Conservation (phyloP, 1,139 yeast species). For the Yamadazyma membranifaciens region DNA sequence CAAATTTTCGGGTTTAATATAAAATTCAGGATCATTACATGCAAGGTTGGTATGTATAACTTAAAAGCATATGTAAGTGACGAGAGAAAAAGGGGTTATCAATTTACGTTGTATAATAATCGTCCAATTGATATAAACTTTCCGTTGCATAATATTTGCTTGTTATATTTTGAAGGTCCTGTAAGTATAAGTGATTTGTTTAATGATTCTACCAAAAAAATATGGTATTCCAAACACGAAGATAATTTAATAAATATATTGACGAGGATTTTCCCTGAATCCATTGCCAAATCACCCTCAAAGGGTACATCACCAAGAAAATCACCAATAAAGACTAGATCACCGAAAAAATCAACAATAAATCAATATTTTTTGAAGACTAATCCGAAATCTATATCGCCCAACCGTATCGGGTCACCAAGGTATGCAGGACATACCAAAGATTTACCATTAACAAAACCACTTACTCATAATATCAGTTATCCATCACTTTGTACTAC, state of each 20-base stretch:
- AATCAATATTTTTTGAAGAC: not conserved
- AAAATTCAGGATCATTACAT: constrained; percentile 19
- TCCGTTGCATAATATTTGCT: constrained; percentile 11
- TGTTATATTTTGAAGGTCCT: constrained; percentile 34
- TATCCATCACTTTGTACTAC: not conserved
- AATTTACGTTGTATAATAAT: constrained; percentile 48
- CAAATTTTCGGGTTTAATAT: constrained; percentile 7
- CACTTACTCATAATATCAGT: not conserved
- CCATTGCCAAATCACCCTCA: constrained; percentile 7
- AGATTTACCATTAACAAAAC: no score
- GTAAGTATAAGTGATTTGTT: constrained; percentile 31
- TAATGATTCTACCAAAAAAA: constrained; percentile 42
- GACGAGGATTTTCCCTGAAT: constrained; percentile 24
- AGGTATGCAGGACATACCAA: not conserved
- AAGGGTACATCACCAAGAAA: constrained; percentile 17
- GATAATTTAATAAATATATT: constrained; percentile 28
- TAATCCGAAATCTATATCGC: not conserved
- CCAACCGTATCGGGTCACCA: not conserved
- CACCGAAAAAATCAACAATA: constrained; percentile 7
- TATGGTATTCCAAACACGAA: constrained; percentile 15
- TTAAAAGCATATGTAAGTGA: constrained; percentile 32
- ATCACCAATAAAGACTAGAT: constrained; percentile 14
- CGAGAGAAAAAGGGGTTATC: constrained; percentile 32
- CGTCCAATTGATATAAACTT: constrained; percentile 23
- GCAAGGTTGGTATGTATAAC: constrained; percentile 20